Evolutionary conservation across 2,329 filamentous ascomycete genomes (phyloP), one percentile per base, ranked within the genome.

Genomic region (Diaporthe sp.): DNA sequence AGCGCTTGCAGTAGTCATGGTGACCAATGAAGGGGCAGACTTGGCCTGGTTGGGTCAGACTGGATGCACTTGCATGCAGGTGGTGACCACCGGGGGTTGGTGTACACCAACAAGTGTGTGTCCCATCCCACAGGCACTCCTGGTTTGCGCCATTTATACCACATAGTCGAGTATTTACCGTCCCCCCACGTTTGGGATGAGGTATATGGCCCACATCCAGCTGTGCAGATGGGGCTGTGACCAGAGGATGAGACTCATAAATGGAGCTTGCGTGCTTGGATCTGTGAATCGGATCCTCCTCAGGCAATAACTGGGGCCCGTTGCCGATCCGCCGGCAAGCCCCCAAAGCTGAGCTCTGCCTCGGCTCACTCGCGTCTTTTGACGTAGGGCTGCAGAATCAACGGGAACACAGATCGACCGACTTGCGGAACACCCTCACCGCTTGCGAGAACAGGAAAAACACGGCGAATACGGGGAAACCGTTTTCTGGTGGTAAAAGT

Each of bases 101-200:
- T 39, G 30, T 15, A 15, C 22, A n/a, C 9, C 22, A 37, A n/a
- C 17, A 44, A 9, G 58, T 32, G 61, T 50, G 9, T 44, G 17
- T 44, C 13, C n/a, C 42, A 50, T 68, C 63, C 63, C 63, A 37
- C 63, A 68, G 63, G 63, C 63, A 68, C 63, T 68, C 63, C 63
- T 68, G 44, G 63, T 39, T 30, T 68, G 63, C 63, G 63, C 63
- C 63, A 68, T 68, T 68, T 63, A 42, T 66, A 66, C 63, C 63
- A 68, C 30, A 53, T 13, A 35, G n/a, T 13, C 22, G 19, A 50
- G 22, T 53, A 25, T 27, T 68, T 15, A 42, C 39, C 39, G 44
- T 47, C 44, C 47, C 63, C 63, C 63, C 63, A 68, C 63, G 63
- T 68, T 39, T 51, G 22, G 30, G 44, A 37, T 22, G 63, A 37